Evolutionary conservation across 1,284 basidiomycete genomes (phyloP).

Genomic region (Ustilago bromivora): DNA sequence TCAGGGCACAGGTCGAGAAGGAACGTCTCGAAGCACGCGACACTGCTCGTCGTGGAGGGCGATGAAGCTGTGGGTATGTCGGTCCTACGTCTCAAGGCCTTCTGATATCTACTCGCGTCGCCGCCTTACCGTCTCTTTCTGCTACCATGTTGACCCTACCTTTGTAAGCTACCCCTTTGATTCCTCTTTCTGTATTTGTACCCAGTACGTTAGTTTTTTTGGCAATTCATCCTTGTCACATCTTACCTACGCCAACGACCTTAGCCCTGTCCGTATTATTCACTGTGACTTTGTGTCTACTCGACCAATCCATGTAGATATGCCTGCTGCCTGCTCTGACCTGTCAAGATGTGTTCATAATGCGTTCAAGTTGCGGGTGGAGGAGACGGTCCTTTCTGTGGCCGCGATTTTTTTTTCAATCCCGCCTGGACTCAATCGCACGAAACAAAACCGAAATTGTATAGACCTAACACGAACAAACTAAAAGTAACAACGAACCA

Average conservation of each 20-base stretch:
- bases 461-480: too few relatives aligned
- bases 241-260: neutral
- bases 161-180: constrained; percentile 12
- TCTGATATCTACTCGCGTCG: neutral
- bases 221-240: neutral
- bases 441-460: too few relatives aligned
- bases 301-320: too few relatives aligned
- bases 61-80: constrained; percentile 7
- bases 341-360: too few relatives aligned
- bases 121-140: neutral
- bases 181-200: constrained; percentile 42
- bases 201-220: neutral
- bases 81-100: neutral
- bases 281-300: too few relatives aligned
- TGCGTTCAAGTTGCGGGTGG: neutral
- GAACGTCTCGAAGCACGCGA: constrained; percentile 48
- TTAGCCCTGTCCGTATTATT: too few relatives aligned
- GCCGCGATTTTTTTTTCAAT: neutral
- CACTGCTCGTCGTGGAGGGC: constrained; percentile 28
- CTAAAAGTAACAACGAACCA: too few relatives aligned
- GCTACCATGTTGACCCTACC: neutral
- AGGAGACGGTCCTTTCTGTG: constrained; percentile 7
- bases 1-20: constrained; percentile 43
- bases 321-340: too few relatives aligned
- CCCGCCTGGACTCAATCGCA: too few relatives aligned